Base-by-base conservation (phyloP, 2,329 filamentous ascomycete genomes). In the Cylindrodendrum hubeiense region DNA sequence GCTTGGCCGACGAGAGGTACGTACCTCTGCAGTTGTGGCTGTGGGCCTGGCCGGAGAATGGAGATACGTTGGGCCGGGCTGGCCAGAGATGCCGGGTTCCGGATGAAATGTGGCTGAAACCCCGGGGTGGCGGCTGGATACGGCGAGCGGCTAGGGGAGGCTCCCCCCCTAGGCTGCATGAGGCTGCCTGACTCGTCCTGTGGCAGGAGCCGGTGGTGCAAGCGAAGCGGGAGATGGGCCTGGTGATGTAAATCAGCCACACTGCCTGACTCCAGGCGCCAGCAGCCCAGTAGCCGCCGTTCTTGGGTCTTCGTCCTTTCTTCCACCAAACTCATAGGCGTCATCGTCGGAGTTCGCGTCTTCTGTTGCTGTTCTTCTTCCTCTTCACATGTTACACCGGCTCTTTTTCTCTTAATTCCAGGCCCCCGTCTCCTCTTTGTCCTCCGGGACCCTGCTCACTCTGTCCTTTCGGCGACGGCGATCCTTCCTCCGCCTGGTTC, bases 61-160 rank as follows among this genome's bases (percentile, higher is more conserved):
- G 65, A 63, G 58, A n/a, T 62, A 67, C 56, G 33, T 65, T 67
- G 28, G 5, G 43, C 62, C 61, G 62, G 15, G 22, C 7, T 26
- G 22, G 13, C 21, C 22, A 28, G n/a, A 12, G 15, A 12, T 28
- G 24, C 24, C 24, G 22, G 17, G 4, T 17, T 39, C 37, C 15
- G 37, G 37, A 39, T 2, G 37, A 34, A 13, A 7, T 39, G 37
- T 39, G 37, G 37, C 37, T 39, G 37, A 39, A 39, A 39, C 37
- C 5, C 37, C 37, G 15, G 15, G n/a, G 37, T 39, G 37, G 37
- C 37, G 15, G 15, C 37, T 39, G 15, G 6, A n/a, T 17, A n/a
- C 37, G 15, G 37, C 34, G 15, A 30, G 46, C 12, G 26, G 26
- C 46, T 49, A 26, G 5, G 39, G 53, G n/a, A 47, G 41, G 24